A percentile compares a stretch with the other conserved stretches of the same genome.
Conservation (phyloP, 2,329 filamentous ascomycete species). For the Pyrenochaeta sp. region DNA sequence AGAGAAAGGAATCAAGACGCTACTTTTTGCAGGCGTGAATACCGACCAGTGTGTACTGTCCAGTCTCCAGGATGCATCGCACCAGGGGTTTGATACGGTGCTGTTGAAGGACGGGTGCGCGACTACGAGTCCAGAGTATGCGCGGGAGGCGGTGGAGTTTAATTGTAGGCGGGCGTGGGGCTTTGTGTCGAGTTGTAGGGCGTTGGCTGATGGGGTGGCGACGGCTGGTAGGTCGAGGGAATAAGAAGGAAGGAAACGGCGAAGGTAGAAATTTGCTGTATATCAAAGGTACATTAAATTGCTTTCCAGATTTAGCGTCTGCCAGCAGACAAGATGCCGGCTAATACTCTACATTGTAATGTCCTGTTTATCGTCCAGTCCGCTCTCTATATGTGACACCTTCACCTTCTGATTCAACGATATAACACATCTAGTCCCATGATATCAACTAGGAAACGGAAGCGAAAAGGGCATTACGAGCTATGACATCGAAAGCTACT, state of each 20-base stretch:
- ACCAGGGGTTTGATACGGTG: constrained; percentile 43
- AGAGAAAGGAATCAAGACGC: constrained; percentile 40
- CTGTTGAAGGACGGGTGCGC: constrained; percentile 42
- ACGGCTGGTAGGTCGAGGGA: neutral
- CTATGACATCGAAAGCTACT: neutral
- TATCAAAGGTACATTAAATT: no score
- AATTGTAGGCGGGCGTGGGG: neutral
- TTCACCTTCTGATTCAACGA: no score
- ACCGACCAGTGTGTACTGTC: constrained; percentile 46
- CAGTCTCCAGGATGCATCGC: constrained; percentile 42
- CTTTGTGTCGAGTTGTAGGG: neutral
- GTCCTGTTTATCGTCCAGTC: no score
- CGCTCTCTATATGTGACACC: no score
- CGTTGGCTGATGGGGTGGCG: neutral
- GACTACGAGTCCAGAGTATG: constrained; percentile 51
- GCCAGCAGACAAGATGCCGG: no score
- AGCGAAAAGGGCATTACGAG: no score
- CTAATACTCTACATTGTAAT: no score
- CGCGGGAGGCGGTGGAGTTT: constrained; percentile 1
- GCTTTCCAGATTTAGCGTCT: no score
- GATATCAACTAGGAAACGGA: no score
- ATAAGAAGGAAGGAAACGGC: no score
- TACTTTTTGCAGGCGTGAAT: constrained; percentile 45
- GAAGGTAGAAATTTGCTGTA: no score
- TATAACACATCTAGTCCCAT: no score